Evolutionary conservation across 1,284 basidiomycete genomes (phyloP).

Genomic region (Pascua sp.): DNA sequence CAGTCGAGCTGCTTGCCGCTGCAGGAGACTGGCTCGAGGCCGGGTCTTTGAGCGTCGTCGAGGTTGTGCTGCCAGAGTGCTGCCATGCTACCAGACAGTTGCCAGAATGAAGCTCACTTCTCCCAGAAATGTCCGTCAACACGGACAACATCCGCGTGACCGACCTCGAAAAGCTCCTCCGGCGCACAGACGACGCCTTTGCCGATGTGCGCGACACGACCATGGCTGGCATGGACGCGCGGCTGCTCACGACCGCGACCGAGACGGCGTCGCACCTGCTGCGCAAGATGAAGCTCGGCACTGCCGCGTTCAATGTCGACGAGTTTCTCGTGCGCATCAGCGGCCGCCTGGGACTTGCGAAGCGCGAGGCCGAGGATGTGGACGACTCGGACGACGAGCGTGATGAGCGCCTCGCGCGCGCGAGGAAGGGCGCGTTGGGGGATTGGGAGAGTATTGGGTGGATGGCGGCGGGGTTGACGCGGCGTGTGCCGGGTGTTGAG

Average conservation of each 20-base stretch:
- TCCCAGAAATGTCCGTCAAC: constrained; percentile 32
- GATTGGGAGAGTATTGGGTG: constrained; percentile 49
- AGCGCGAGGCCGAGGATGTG: constrained; percentile 27
- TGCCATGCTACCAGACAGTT: no score
- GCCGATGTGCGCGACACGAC: constrained; percentile 30
- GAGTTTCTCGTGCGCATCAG: constrained; percentile 41
- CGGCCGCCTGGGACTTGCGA: background rate
- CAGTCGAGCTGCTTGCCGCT: no score
- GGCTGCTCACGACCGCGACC: constrained; percentile 27
- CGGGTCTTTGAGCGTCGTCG: no score
- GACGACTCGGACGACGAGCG: constrained; percentile 30
- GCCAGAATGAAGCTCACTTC: constrained; percentile 1
- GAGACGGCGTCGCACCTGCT: constrained; percentile 36
- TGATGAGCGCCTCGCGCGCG: background rate
- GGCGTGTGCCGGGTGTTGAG: constrained; percentile 48
- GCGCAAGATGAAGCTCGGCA: constrained; percentile 45
- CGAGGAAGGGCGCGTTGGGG: constrained; percentile 21
- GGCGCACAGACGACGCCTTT: constrained; percentile 24
- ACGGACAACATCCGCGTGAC: constrained; percentile 25
- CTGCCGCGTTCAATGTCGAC: constrained; percentile 50
- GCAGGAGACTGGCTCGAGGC: no score
- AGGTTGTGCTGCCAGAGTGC: no score
- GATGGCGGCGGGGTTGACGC: constrained; percentile 42
- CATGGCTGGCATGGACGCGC: constrained; percentile 36
- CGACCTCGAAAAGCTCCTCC: constrained; percentile 20